Conservation (phyloP, 129 eudicot species). For the Arctium minus region DNA sequence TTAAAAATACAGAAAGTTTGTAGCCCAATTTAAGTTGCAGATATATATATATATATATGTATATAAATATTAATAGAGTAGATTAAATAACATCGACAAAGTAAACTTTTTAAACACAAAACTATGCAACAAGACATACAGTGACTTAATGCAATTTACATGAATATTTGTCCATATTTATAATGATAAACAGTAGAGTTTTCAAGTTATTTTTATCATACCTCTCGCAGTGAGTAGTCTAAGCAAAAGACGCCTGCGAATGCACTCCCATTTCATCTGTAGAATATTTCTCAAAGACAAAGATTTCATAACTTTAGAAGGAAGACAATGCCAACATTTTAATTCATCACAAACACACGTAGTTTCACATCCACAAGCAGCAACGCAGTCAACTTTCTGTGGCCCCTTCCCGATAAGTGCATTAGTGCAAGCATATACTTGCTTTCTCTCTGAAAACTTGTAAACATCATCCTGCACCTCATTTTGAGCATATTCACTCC, state of each 20-base stretch:
- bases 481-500: constrained; percentile 17
- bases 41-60: not conserved
- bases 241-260: constrained; percentile 56
- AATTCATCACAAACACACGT: constrained; percentile 36
- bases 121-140: constrained; percentile 4
- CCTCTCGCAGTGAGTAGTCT: constrained; percentile 64
- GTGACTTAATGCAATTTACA: not conserved
- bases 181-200: not conserved
- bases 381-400: constrained; percentile 12
- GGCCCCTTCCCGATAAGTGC: constrained; percentile 12
- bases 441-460: constrained; percentile 20
- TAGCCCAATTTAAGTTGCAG: not conserved
- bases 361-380: constrained; percentile 32
- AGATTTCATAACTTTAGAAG: constrained; percentile 37
- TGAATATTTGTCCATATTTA: not conserved
- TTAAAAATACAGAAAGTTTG: not conserved
- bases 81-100: not conserved
- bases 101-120: not conserved
- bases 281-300: constrained; percentile 37
- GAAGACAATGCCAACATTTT: constrained; percentile 76
- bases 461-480: constrained; percentile 2
- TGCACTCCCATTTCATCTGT: constrained; percentile 76
- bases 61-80: not conserved
- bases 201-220: constrained; percentile 26
- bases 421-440: constrained; percentile 11